Evolutionary conservation across 306 rosid genomes (phyloP), one percentile per base, ranked within the genome.

Genomic region (Acmispon strigosus): DNA sequence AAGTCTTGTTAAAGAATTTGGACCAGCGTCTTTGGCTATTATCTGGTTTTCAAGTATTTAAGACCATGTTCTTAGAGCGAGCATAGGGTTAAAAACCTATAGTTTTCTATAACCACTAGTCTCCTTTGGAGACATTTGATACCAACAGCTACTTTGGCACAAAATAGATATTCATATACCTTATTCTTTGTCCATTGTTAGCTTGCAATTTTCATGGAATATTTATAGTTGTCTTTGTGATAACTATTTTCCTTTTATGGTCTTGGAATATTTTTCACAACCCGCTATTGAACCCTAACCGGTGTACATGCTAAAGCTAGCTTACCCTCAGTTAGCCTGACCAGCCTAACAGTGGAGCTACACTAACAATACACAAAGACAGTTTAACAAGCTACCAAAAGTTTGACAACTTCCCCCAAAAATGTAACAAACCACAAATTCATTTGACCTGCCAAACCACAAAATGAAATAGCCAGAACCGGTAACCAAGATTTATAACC

Each of bases 161-260:
- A 22, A n/a, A 50, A 36, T 19, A 15, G 22, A 57, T 12, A 42
- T 42, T 4, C 27, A 51, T 36, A 27, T 17, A 11, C 19, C 74
- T 19, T 39, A 11, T 58, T 18, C 36, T 56, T 60, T 7, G 5
- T 61, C 32, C 41, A 16, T 36, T 22, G 11, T 20, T 73, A 43
- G 44, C 8, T 12, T 74, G 75, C 57, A 66, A 32, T 74, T 60
- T 51, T 60, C 45, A 19, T 37, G 34, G 6, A 49, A 24, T 49
- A 68, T 59, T 54, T 29, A 9, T 17, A 49, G 27, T 17, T 50
- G 51, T 6, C 7, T 55, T 41, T 58, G 44, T 66, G 50, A 22
- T 34, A 27, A 73, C 44, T 76, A 16, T 61, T 80, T 62, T 14
- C 65, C n/a, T n/a, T 66, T 7, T 11, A 39, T 59, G 72, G 29